These are phyloP conservation scores for Backusella tuberculispora DNA, from an alignment of 192 early-diverging fungal genomes.

Conservation along the genomic window DNA sequence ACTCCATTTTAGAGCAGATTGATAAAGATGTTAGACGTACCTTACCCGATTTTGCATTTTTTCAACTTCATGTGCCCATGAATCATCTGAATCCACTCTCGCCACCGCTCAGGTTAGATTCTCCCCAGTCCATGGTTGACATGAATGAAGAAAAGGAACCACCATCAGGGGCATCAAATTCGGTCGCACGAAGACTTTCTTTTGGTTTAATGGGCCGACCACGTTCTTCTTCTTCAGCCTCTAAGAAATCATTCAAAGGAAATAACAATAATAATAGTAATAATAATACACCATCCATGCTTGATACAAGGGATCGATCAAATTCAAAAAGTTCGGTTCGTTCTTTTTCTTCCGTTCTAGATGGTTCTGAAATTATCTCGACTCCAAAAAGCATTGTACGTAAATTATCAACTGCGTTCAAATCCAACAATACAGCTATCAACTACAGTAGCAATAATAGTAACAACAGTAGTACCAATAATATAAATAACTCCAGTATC, in stretches of 20 bases:
- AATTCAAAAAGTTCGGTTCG: constrained; percentile 36
- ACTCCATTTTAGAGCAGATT: constrained; percentile 67
- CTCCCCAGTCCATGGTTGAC: not conserved
- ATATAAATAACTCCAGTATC: constrained; percentile 27
- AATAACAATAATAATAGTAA: not conserved
- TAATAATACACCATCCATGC: not conserved
- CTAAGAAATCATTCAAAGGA: constrained; percentile 39
- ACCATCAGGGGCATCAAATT: not conserved
- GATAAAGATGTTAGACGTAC: constrained; percentile 78
- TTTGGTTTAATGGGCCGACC: constrained; percentile 37
- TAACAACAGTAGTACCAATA: constrained; percentile 1
- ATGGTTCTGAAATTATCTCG: constrained; percentile 19
- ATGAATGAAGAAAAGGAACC: not conserved
- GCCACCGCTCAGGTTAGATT: constrained; percentile 22
- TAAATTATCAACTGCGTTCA: constrained; percentile 35
- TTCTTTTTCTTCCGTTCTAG: constrained; percentile 29
- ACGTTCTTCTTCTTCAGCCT: constrained; percentile 34
- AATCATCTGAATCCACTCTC: constrained; percentile 55
- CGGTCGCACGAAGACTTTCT: constrained; percentile 20
- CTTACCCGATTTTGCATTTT: constrained; percentile 76
- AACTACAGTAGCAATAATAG: no score
- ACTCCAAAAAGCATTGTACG: constrained; percentile 39
- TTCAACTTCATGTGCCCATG: constrained; percentile 65
- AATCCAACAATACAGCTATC: constrained; percentile 7
- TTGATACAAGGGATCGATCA: constrained; percentile 28